Conservation (phyloP, 345 rosid genomes). For the Odontarrhena argentea region DNA sequence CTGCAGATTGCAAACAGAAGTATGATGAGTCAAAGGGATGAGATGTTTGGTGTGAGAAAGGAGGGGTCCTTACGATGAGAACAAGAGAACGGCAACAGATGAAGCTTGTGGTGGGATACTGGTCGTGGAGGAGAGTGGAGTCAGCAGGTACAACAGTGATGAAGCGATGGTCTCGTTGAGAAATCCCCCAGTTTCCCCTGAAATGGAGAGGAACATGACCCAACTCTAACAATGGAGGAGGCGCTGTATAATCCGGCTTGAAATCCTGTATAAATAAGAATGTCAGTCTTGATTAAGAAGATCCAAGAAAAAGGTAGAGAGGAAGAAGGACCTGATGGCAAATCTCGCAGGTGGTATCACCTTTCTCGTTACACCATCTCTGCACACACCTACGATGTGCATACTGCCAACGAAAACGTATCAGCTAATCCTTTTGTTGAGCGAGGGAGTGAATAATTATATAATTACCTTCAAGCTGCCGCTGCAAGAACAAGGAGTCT, state of each 20-base stretch:
- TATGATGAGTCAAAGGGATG: slow-evolving; percentile 21
- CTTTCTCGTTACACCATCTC: slow-evolving; percentile 96
- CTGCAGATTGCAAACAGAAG: slow-evolving; percentile 45
- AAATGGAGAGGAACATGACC: slow-evolving; percentile 75
- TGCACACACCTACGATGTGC: slow-evolving; percentile 91
- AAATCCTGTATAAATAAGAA: slow-evolving; percentile 54
- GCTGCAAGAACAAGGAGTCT: slow-evolving; percentile 83
- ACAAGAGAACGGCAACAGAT: slow-evolving; percentile 65
- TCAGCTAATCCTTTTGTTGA: not conserved
- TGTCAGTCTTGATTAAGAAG: not conserved
- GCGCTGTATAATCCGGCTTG: slow-evolving; percentile 85
- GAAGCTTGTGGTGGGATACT: slow-evolving; percentile 56
- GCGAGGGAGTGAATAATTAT: too few species aligned
- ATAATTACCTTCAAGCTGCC: slow-evolving; percentile 83
- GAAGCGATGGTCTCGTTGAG: slow-evolving; percentile 58
- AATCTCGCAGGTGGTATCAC: slow-evolving; percentile 79
- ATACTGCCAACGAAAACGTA: slow-evolving; percentile 47
- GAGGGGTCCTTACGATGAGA: slow-evolving; percentile 51
- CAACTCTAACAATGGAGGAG: slow-evolving; percentile 71
- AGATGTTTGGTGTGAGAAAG: slow-evolving; percentile 2
- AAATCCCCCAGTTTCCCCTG: slow-evolving; percentile 87
- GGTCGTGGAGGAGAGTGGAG: slow-evolving; percentile 48
- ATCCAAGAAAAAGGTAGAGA: not conserved
- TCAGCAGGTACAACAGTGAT: slow-evolving; percentile 79
- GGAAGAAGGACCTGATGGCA: slow-evolving; percentile 68